phyloP scores from a whole-genome alignment of 1,284 basidiomycete genomes.

The Caloboletus firmus region DNA sequence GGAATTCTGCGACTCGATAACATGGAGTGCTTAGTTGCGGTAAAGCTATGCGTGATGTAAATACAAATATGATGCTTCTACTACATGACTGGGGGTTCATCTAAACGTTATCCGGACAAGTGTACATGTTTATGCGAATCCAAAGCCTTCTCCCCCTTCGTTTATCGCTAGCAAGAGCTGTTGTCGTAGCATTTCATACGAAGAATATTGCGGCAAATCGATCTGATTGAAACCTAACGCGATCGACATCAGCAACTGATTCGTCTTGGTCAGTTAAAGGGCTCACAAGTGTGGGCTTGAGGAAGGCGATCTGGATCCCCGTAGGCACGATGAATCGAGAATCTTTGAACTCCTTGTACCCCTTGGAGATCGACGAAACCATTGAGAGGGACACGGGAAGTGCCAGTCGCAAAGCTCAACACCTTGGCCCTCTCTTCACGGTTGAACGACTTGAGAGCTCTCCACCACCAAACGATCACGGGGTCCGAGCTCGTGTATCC shows the following conservation, averaged over 20 bases:
- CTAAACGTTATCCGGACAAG: conserved; percentile 8
- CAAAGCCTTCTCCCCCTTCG: conserved; percentile 92
- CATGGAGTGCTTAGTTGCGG: conserved; percentile 4
- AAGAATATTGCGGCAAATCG: conserved; percentile 87
- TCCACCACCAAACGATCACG: conserved; percentile 99
- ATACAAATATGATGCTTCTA: conserved; percentile 39
- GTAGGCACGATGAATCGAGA: conserved; percentile 94
- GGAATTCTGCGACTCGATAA: neutral
- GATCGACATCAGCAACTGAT: conserved; percentile 7
- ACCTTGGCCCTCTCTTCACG: conserved; percentile 96
- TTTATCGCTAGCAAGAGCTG: conserved; percentile 87
- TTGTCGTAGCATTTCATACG: conserved; percentile 91
- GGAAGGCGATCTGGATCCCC: conserved; percentile 84
- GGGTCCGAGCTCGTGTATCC: conserved; percentile 87
- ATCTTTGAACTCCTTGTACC: conserved; percentile 91
- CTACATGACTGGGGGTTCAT: conserved; percentile 21
- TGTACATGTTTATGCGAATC: conserved; percentile 57
- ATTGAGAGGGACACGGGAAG: conserved; percentile 90
- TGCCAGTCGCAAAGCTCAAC: conserved; percentile 94
- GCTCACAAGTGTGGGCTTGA: conserved; percentile 87
- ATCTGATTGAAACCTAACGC: conserved; percentile 78
- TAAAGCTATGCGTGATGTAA: conserved; percentile 31
- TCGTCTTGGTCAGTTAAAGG: conserved; percentile 7
- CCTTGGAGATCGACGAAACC: conserved; percentile 94
- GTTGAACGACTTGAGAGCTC: conserved; percentile 95